phyloP scores from a whole-genome alignment of 306 rosid genomes.

The Fragaria iinumae region DNA sequence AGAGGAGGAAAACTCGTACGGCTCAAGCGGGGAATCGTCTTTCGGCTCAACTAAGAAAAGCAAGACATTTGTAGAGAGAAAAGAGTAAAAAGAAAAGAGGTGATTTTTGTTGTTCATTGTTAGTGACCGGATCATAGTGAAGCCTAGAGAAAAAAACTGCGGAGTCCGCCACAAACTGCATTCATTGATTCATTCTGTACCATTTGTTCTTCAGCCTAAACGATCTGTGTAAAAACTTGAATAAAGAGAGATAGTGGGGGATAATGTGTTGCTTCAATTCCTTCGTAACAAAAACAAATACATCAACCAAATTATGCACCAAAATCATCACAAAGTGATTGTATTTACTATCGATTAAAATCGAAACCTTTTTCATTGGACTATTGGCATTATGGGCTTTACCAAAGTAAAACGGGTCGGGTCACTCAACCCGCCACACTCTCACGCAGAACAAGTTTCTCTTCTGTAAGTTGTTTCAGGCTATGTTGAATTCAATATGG shows the following conservation, averaged over 20 bases:
- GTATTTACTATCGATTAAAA: no score
- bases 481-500: slow-evolving; percentile 27
- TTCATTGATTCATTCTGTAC: not conserved
- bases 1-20: slow-evolving; percentile 37
- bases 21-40: slow-evolving; percentile 53
- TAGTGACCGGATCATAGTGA: not conserved
- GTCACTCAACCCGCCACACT: no score
- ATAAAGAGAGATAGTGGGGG: not conserved
- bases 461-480: not conserved
- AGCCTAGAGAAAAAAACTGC: not conserved
- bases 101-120: slow-evolving; percentile 13
- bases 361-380: no score
- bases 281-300: not conserved
- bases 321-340: no score
- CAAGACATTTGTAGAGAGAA: slow-evolving; percentile 7
- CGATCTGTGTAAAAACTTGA: not conserved
- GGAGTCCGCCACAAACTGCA: not conserved
- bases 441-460: not conserved
- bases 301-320: no score
- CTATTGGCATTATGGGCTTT: no score
- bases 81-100: slow-evolving; percentile 22
- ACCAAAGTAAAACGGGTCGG: no score
- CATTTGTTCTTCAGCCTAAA: not conserved
- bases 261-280: not conserved
- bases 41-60: slow-evolving; percentile 40